Percentiles rank a stretch among this genome's conserved stretches.
Evolutionary conservation across 2,329 filamentous ascomycete species (phyloP).

Genomic region (Ophiobolus disseminans): DNA sequence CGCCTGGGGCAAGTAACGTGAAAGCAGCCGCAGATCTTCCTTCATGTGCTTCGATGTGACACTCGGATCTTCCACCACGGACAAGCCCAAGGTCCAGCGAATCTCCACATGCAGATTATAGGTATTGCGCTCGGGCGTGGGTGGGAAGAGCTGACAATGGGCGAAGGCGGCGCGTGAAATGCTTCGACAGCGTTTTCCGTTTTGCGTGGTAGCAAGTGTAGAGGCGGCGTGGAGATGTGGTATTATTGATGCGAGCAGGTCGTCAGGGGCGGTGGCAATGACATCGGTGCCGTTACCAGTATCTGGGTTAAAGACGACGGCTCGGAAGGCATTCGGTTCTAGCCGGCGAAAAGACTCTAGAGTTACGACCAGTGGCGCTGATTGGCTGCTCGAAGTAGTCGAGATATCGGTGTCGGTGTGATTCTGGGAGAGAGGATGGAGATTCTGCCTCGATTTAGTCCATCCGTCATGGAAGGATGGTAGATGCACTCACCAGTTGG

Average conservation of each 20-base stretch:
- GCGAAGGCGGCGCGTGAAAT: conserved; percentile 34
- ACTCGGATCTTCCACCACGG: conserved; percentile 33
- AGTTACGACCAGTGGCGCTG: conserved; percentile 16
- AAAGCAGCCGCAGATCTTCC: conserved; percentile 35
- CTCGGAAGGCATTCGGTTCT: conserved; percentile 17
- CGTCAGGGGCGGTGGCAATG: conserved; percentile 21
- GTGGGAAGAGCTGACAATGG: conserved; percentile 27
- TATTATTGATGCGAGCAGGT: conserved; percentile 24
- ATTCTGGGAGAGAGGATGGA: conserved; percentile 2
- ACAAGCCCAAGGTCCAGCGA: conserved; percentile 37
- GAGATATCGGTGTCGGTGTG: background rate
- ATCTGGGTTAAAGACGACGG: conserved; percentile 25
- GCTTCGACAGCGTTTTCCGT: conserved; percentile 24
- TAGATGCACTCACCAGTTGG: conserved; percentile 30
- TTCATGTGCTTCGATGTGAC: conserved; percentile 23
- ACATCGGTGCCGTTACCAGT: conserved; percentile 25
- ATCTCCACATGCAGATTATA: conserved; percentile 34
- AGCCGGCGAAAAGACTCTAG: conserved; percentile 29
- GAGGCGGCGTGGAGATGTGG: conserved; percentile 30
- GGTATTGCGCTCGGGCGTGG: conserved; percentile 1
- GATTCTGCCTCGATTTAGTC: conserved; percentile 14
- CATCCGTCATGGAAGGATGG: background rate
- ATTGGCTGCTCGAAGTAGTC: background rate
- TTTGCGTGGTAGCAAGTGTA: conserved; percentile 21
- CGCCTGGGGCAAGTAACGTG: conserved; percentile 28